Evolutionary conservation across 208 protist species (phyloP), one percentile per base, ranked within the genome.

Genomic region (Trypanosoma platydactyli): DNA sequence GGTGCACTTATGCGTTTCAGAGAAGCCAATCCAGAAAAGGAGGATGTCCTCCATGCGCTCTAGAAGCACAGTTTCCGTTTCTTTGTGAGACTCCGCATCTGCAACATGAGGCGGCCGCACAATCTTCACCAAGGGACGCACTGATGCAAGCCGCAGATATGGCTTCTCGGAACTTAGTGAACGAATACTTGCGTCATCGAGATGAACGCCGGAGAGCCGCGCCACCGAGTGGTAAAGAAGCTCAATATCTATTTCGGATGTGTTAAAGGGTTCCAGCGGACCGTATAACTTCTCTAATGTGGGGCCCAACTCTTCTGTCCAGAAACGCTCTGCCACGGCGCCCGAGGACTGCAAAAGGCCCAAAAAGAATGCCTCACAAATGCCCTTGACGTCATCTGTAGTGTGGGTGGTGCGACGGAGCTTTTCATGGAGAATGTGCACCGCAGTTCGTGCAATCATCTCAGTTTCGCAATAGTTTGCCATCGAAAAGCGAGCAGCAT

Each of bases 1-100:
- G 56, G 86, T 80, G 13, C 70, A 52, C 22, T 73, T 68, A 22
- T 64, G 61, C 3, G 71, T 68, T 5, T 76, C 78, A 18, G 89
- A 71, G 63, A 80, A 72, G 12, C 86, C 89, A 59, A 93, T 90
- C 89, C 89, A 95, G 61, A 95, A 95, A 3, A 95, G 71, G n/a
- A 95, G 60, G 41, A 92, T 53, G 3, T 68, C 53, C 45, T 84
- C 87, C 18, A 63, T 35, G 18, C 33, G 7, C n/a, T 64, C 9
- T 5, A 84, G 45, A 0, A 81, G 64, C 5, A 22, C 12, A 27
- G 58, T 44, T 12, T 80, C 46, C 7, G 48, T 53, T 59, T 71
- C 64, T 0, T 30, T 51, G n/a, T 68, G 58, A 9, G 45, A 60
- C 0, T 60, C 63, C 12, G 52, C 44, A 33, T 57, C 44, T 12